phyloP scores from a whole-genome alignment of 192 early-diverging fungal genomes.

The Coemansia sp. region DNA sequence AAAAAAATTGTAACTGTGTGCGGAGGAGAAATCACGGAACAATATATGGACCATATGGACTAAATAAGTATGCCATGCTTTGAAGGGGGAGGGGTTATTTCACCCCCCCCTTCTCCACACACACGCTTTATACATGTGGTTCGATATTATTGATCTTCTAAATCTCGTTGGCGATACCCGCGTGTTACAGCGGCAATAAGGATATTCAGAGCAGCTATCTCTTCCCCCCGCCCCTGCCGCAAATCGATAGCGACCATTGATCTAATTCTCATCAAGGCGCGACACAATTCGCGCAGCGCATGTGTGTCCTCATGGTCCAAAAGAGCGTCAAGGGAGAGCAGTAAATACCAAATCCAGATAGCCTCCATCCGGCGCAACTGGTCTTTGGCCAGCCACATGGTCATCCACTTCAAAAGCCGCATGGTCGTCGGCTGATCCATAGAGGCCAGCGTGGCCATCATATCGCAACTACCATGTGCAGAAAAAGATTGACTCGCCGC shows the following conservation, averaged over 20 bases:
- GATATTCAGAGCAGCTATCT: constrained; percentile 46
- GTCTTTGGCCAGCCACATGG: constrained; percentile 28
- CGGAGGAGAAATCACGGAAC: not conserved
- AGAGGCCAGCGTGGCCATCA: constrained; percentile 27
- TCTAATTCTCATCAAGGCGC: constrained; percentile 24
- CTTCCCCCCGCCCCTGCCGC: constrained; percentile 13
- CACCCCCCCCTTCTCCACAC: not conserved
- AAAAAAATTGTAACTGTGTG: not conserved
- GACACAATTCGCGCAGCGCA: constrained; percentile 42
- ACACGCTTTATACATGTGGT: not conserved
- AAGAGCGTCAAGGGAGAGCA: constrained; percentile 37
- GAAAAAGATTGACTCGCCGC: not conserved
- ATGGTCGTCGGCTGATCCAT: constrained; percentile 41
- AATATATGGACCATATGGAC: not conserved
- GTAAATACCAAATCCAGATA: constrained; percentile 48
- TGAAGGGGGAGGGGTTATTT: too few species aligned
- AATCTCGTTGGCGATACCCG: constrained; percentile 40
- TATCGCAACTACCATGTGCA: constrained; percentile 1
- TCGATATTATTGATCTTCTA: constrained; percentile 8
- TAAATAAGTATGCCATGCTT: too few species aligned
- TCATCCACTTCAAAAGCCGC: constrained; percentile 44
- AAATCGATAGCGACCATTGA: constrained; percentile 8
- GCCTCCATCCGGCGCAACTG: constrained; percentile 25
- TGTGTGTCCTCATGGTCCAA: constrained; percentile 49
- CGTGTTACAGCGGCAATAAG: constrained; percentile 38